phyloP scores from a whole-genome alignment of 208 protist species.

The Acanthamoeba quina region DNA sequence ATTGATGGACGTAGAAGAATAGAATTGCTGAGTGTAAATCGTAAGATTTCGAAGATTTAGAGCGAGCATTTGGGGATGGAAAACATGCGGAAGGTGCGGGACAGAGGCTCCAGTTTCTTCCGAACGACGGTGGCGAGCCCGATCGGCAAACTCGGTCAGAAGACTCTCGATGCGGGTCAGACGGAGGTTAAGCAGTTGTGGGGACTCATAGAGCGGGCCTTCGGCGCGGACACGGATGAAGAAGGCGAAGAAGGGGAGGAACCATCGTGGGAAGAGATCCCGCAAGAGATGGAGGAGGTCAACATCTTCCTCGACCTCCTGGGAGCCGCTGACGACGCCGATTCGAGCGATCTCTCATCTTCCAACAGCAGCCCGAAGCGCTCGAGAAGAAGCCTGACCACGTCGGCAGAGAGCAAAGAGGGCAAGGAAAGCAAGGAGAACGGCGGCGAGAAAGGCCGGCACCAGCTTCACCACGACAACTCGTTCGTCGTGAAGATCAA shows the following conservation, averaged over 20 bases:
- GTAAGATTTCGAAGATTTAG: not conserved
- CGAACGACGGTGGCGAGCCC: not conserved
- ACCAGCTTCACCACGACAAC: too few relatives aligned
- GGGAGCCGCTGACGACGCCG: too few relatives aligned
- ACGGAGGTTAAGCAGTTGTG: constrained; percentile 52
- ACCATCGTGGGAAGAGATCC: constrained; percentile 23
- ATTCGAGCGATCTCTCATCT: too few relatives aligned
- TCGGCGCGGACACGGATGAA: not conserved
- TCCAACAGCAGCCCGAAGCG: too few relatives aligned
- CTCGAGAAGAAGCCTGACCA: too few relatives aligned
- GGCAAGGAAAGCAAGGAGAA: too few relatives aligned
- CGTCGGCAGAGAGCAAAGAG: too few relatives aligned
- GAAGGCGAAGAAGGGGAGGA: not conserved
- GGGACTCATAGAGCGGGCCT: not conserved
- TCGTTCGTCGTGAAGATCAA: too few relatives aligned
- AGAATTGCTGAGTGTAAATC: not conserved
- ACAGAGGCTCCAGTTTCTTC: not conserved
- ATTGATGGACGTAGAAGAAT: not conserved
- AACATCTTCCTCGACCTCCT: constrained; percentile 43
- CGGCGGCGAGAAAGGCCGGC: too few relatives aligned
- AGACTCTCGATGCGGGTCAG: too few relatives aligned
- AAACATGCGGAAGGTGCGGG: not conserved
- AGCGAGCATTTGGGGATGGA: too few relatives aligned
- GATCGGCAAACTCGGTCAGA: constrained; percentile 9
- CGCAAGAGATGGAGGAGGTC: not conserved